Percentiles rank a stretch among this genome's conserved stretches.
Evolutionary conservation across 2,329 filamentous ascomycete genomes (phyloP).

Genomic region (Cercospora zeae-maydis): DNA sequence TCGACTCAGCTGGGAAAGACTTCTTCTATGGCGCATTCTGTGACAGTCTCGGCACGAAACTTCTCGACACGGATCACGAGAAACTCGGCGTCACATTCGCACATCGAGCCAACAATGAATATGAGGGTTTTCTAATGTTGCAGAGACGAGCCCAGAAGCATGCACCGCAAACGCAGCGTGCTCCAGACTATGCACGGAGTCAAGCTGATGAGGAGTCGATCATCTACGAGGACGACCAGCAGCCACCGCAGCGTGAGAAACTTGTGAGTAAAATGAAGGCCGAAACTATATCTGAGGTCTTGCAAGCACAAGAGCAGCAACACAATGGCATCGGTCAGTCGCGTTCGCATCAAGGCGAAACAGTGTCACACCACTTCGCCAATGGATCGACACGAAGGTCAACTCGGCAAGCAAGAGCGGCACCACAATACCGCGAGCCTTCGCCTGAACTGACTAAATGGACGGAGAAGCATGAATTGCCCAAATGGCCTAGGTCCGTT

Average conservation of each 20-base stretch:
- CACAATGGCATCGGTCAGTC: not conserved
- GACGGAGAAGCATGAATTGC: conserved; percentile 24
- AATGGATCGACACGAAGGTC: conserved; percentile 16
- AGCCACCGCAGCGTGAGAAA: not conserved
- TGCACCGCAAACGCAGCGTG: not conserved
- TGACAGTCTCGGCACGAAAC: not conserved
- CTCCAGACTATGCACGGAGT: not conserved
- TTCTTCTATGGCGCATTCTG: not conserved
- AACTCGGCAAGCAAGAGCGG: conserved; percentile 20
- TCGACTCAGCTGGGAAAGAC: not conserved
- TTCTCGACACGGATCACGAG: not conserved
- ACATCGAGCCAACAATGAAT: not conserved
- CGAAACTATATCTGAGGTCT: not conserved
- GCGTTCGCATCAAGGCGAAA: not conserved
- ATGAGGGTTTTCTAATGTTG: not conserved
- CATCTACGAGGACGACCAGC: not conserved
- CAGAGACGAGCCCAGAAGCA: not conserved
- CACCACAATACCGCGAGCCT: conserved; percentile 5
- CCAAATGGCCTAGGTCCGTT: conserved; percentile 47
- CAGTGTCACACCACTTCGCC: conserved; percentile 8
- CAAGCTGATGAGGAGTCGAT: conserved; percentile 14
- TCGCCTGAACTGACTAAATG: conserved; percentile 22
- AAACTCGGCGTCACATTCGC: not conserved
- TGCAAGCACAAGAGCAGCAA: conserved; percentile 1
- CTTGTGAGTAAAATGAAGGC: conserved; percentile 9